These are phyloP conservation scores for Colletotrichum graminicola DNA, from an alignment of 2,329 filamentous ascomycete genomes.

Conservation along the genomic window DNA sequence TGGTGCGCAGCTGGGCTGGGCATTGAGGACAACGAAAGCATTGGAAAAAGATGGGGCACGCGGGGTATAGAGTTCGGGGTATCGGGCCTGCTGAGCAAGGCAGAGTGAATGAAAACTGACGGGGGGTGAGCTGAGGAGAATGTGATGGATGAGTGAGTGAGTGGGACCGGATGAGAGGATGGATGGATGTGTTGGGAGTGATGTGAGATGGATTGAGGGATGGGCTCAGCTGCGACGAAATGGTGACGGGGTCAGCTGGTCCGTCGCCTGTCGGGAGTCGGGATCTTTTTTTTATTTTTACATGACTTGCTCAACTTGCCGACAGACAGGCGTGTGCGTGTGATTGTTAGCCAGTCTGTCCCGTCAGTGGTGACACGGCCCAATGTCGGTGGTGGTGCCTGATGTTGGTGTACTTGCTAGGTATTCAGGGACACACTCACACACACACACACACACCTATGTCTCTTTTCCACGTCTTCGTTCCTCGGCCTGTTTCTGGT, in stretches of 20 bases:
- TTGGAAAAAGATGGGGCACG: background rate
- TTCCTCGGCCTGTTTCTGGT: background rate
- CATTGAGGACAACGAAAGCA: background rate
- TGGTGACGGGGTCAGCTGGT: constrained; percentile 26
- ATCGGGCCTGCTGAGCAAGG: constrained; percentile 13
- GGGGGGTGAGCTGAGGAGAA: background rate
- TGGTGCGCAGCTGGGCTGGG: constrained; percentile 6
- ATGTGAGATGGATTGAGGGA: background rate
- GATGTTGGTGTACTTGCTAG: background rate
- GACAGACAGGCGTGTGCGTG: background rate
- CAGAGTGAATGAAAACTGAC: background rate
- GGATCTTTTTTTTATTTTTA: background rate
- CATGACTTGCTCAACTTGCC: background rate
- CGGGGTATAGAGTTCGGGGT: constrained; percentile 15
- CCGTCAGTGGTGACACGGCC: constrained; percentile 4
- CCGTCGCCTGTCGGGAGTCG: constrained; percentile 3
- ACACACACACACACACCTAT: background rate
- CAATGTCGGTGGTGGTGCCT: constrained; percentile 16
- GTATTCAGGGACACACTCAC: background rate
- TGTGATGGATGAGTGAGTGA: background rate
- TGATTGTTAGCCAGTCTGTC: background rate
- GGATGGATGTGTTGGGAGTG: background rate
- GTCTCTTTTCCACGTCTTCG: background rate
- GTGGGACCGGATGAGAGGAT: background rate
- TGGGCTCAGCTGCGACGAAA: constrained; percentile 18